Percentiles rank a stretch among this genome's conserved stretches.
Conservation (phyloP, 164 flowering plant genomes). For the Umbellularia californica region DNA sequence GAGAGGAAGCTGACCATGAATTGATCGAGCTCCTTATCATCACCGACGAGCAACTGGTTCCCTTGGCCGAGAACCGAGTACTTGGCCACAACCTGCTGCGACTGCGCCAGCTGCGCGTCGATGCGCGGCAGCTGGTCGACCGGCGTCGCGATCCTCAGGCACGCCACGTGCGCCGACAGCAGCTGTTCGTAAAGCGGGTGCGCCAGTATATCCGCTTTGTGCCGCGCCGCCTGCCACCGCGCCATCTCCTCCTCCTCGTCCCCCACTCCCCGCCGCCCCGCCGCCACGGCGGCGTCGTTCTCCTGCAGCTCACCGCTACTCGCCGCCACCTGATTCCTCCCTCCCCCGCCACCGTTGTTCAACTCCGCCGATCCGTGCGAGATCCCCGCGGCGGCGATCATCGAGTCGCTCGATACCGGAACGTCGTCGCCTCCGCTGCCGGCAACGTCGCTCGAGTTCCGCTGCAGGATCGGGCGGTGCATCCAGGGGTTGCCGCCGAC, state of each 20-base stretch:
- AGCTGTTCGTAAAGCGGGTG: conserved; percentile 82
- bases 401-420: conserved; percentile 22
- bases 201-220: conserved; percentile 58
- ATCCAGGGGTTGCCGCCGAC: conserved; percentile 15
- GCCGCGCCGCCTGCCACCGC: conserved; percentile 47
- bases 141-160: conserved; percentile 82
- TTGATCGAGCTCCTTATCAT: conserved; percentile 77
- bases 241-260: conserved; percentile 15
- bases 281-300: not conserved
- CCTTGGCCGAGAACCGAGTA: conserved; percentile 41
- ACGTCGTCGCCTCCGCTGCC: conserved; percentile 13
- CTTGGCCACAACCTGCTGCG: conserved; percentile 62
- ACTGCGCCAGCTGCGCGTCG: conserved; percentile 73
- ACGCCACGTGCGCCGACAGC: conserved; percentile 76
- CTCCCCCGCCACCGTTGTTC: conserved; percentile 6
- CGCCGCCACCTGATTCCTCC: conserved; percentile 4
- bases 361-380: conserved; percentile 19
- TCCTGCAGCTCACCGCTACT: not conserved
- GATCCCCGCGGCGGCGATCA: conserved; percentile 20
- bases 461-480: conserved; percentile 10
- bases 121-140: conserved; percentile 86
- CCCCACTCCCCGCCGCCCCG: not conserved
- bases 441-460: conserved; percentile 15
- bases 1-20: conserved; percentile 56
- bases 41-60: conserved; percentile 22